Percentiles rank a stretch among this genome's conserved stretches.
These are phyloP conservation scores for Colletotrichum echinochloae DNA, from an alignment of 2,329 filamentous ascomycete species.

Conservation along the genomic window DNA sequence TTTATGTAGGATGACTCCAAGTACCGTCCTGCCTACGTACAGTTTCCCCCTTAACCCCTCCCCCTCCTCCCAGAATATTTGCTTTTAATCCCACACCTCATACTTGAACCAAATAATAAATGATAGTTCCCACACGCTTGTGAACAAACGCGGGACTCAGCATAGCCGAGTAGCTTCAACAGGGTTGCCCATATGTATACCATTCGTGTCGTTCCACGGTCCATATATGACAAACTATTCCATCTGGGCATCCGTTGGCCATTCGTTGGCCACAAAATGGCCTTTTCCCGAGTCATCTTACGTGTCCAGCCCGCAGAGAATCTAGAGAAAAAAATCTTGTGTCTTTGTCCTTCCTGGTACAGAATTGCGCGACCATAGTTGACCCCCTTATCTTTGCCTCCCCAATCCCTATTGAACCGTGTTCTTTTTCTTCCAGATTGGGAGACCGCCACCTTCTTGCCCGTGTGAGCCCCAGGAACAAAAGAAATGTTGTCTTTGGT, in stretches of 20 bases:
- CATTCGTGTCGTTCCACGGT: conserved; percentile 25
- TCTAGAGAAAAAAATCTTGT: conserved; percentile 31
- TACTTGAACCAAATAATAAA: conserved; percentile 16
- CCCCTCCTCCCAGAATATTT: conserved; percentile 14
- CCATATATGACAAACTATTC: conserved; percentile 39
- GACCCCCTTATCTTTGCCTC: conserved; percentile 18
- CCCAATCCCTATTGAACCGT: conserved; percentile 32
- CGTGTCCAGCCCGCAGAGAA: conserved; percentile 40
- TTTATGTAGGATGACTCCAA: conserved; percentile 9
- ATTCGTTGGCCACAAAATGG: conserved; percentile 29
- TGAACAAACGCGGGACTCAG: conserved; percentile 26
- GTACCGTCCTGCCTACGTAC: conserved; percentile 26
- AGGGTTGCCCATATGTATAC: conserved; percentile 35
- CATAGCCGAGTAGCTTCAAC: conserved; percentile 24
- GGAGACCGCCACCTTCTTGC: conserved; percentile 37
- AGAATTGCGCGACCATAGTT: conserved; percentile 24
- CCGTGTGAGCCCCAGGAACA: conserved; percentile 38
- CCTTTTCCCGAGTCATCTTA: conserved; percentile 36
- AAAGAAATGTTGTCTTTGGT: conserved; percentile 39
- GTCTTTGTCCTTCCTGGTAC: conserved; percentile 29
- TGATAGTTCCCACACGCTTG: conserved; percentile 21
- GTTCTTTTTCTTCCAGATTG: conserved; percentile 35
- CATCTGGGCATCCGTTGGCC: conserved; percentile 28
- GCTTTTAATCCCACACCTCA: conserved; percentile 21
- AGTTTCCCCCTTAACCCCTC: not conserved